Evolutionary conservation across 2,329 filamentous ascomycete genomes (phyloP), one percentile per base, ranked within the genome.

Genomic region (Chaetothyriales sp.): DNA sequence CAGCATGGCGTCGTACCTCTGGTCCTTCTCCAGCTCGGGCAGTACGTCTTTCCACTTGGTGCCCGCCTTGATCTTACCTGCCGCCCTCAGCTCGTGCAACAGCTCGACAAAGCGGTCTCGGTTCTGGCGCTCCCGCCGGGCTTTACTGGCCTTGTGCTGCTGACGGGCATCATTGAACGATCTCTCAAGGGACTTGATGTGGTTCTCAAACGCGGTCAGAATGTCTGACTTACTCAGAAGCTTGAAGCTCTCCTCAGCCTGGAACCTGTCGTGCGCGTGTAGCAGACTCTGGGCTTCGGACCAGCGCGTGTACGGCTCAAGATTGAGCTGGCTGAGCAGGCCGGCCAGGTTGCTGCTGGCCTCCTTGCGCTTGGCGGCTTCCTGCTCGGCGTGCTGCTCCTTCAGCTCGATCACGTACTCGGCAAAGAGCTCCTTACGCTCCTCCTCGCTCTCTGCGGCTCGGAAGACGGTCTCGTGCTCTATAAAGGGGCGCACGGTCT

Each of bases 261-360:
- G 80, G 65, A 94, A 88, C 56, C 79, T 81, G 56, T 82, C 76
- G 64, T 84, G 86, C 49, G 79, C 79, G 62, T 86, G 80, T 60
- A 98, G 84, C 61, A 85, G 79, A 58, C 79, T 78, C 66, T 93
- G 86, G 46, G 88, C 92, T 62, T 95, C 86, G 49, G 84, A 79
- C 93, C 93, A 98, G 59, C 87, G 83, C 42, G 90, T 95, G 66
- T 95, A 95, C 1, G 90, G 86, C 64, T 95, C 89, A 53, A 95
- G 73, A 60, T 92, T 78, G 48, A 98, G 75, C 59, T 80, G 80
- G 47, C 84, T 82, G 43, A 98, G 71, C 51, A 96, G 76, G 42
- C 80, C 78, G 49, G 84, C 78, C 44, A 98, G 76, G 44, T 90
- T 84, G 60, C 89, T 84, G 73, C 94, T 83, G 46, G 90, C 92